Percentiles rank a stretch among this genome's conserved stretches.
Evolutionary conservation across 345 rosid genomes (phyloP).

Genomic region (Orychophragmus violaceus): DNA sequence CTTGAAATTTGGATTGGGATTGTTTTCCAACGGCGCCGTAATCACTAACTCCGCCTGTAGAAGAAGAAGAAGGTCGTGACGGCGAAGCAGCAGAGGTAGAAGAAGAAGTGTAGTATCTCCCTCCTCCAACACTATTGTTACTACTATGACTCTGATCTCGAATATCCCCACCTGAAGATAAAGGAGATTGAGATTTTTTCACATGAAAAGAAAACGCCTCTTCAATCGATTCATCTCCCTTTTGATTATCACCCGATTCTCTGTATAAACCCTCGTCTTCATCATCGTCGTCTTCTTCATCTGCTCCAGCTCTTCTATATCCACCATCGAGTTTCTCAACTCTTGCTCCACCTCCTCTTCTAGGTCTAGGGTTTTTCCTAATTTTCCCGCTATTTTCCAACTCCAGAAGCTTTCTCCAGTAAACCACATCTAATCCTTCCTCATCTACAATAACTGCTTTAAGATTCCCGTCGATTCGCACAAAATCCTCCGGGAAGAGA

Average conservation of each 20-base stretch:
- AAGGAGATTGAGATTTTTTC: conserved; percentile 1
- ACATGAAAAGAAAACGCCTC: conserved; percentile 22
- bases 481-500: conserved; percentile 33
- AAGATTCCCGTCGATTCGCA: conserved; percentile 36
- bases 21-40: conserved; percentile 17
- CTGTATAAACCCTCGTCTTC: neutral
- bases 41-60: conserved; percentile 1
- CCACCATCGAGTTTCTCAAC: conserved; percentile 10
- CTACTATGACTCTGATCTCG: conserved; percentile 5
- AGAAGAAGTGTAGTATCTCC: conserved; percentile 19
- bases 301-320: neutral
- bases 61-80: conserved; percentile 14
- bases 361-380: conserved; percentile 21
- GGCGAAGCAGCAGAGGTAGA: conserved; percentile 12
- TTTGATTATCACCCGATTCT: neutral
- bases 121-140: neutral
- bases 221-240: neutral
- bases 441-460: conserved; percentile 60
- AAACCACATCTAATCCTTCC: conserved; percentile 71
- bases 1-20: conserved; percentile 20
- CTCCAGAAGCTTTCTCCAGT: conserved; percentile 47
- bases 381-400: conserved; percentile 26
- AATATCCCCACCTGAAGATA: conserved; percentile 9
- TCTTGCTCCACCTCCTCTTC: conserved; percentile 7
- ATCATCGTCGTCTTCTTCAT: neutral